phyloP scores from a whole-genome alignment of 345 rosid genomes.

The Aquilaria sinensis region DNA sequence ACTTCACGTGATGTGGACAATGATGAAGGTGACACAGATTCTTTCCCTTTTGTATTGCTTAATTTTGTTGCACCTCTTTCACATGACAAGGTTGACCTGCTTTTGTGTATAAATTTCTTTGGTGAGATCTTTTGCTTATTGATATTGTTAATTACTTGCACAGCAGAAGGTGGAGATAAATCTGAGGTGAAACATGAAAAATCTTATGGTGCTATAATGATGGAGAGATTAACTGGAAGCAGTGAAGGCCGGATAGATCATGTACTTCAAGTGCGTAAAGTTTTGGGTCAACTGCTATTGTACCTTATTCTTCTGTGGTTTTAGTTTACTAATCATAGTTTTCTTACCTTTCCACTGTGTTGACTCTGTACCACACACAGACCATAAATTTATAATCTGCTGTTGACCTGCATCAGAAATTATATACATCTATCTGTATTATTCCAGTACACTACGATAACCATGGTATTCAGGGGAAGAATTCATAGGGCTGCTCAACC shows the following conservation, averaged over 20 bases:
- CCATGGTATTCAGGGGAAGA: too few relatives aligned
- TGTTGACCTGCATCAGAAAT: too few relatives aligned
- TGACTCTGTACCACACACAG: too few relatives aligned
- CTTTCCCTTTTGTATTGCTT: not conserved
- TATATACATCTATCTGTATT: too few relatives aligned
- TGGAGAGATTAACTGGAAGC: slow-evolving; percentile 73
- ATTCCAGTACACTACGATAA: too few relatives aligned
- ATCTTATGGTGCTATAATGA: slow-evolving; percentile 82
- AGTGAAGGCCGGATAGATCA: slow-evolving; percentile 85
- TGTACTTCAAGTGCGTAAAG: slow-evolving; percentile 70
- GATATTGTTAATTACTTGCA: slow-evolving; percentile 10
- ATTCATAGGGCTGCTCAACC: too few relatives aligned
- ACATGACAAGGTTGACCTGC: not conserved
- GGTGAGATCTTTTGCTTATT: not conserved
- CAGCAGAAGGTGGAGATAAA: slow-evolving; percentile 42
- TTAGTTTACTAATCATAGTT: too few relatives aligned
- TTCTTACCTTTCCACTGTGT: too few relatives aligned
- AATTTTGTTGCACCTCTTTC: not conserved
- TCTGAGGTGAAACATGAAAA: slow-evolving; percentile 42
- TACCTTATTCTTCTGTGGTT: not conserved
- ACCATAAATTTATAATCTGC: too few relatives aligned
- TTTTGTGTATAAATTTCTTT: slow-evolving; percentile 6
- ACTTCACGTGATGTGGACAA: slow-evolving; percentile 53
- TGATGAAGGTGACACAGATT: slow-evolving; percentile 44
- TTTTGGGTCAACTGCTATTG: slow-evolving; percentile 3